These are phyloP conservation scores for Paecilomyces sp. DNA, from an alignment of 2,329 filamentous ascomycete species.

Conservation along the genomic window DNA sequence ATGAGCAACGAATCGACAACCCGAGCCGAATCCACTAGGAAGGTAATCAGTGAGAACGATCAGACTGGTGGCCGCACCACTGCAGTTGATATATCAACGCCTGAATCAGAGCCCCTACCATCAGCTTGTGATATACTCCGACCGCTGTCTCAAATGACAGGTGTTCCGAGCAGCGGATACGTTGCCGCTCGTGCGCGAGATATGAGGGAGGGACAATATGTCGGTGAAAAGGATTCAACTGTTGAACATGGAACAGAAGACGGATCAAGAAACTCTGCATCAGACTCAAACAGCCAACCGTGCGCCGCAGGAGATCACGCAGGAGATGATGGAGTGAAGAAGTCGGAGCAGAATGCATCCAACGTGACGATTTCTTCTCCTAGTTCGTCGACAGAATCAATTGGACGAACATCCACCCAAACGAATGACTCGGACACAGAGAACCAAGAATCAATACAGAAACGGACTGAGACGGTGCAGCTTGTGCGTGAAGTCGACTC, in stretches of 20 bases:
- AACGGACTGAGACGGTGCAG: slow-evolving; percentile 23
- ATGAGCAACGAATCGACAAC: not conserved
- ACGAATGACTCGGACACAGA: not conserved
- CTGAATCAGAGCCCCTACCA: not conserved
- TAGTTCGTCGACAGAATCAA: not conserved
- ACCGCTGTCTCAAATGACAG: slow-evolving; percentile 5
- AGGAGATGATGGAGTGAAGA: not conserved
- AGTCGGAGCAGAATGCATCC: not conserved
- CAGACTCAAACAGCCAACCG: not conserved
- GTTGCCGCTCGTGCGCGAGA: slow-evolving; percentile 6
- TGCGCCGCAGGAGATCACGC: not conserved
- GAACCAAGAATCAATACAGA: slow-evolving; percentile 12
- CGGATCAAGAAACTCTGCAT: not conserved
- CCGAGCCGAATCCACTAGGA: not conserved
- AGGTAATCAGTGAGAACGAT: not conserved
- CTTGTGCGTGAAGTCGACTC: slow-evolving; percentile 22
- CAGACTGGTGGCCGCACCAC: not conserved
- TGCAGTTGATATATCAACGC: not conserved
- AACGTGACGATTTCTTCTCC: not conserved
- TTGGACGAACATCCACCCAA: not conserved
- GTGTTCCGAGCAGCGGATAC: slow-evolving; percentile 7
- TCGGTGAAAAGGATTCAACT: not conserved
- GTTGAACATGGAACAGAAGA: not conserved
- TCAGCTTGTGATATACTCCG: slow-evolving; percentile 5
- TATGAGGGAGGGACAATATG: not conserved